Evolutionary conservation across 345 rosid genomes (phyloP), one percentile per base, ranked within the genome.

Genomic region (Pistacia vera): DNA sequence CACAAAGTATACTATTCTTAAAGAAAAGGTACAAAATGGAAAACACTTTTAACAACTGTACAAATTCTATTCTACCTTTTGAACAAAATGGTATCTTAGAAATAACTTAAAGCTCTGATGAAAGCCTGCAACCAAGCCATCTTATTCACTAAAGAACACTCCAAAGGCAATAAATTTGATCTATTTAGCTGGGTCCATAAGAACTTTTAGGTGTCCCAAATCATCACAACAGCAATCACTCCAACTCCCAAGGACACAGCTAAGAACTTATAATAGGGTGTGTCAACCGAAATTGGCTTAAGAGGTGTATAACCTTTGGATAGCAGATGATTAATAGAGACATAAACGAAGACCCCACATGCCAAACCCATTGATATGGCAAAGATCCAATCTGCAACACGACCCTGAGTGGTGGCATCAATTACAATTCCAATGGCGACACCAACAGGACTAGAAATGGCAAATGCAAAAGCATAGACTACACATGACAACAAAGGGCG

Each of bases 281-380:
- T 83, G 82, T 86, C 82, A 0, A 86, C 76, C 3, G 81, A 63
- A 75, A 81, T 82, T 35, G 35, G 5, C 30, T 51, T 72, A 10
- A 28, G 85, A 0, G 93, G 89, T 4, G 17, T 30, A 81, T 88
- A 90, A 8, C 97, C 92, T 79, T 92, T 90, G 13, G 90, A 68
- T 30, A 91, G 66, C 57, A 91, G 84, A 83, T 92, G 95, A 74
- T 90, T 92, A 66, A 93, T 90, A 0, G 97, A 84, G 4, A 93
- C 95, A 60, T 89, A 93, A 66, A 92, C 52, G 78, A 92, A 92
- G 28, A 94, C 85, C 11, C 98, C 96, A 66, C 98, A 88, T 0
- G 98, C 97, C 66, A 94, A 70, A 28, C 94, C 91, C 92, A 86
- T 90, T 2, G 97, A 90, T 52, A 92, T 84, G 25, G 94, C 94